Evolutionary conservation across 805 yeast species (phyloP).

Genomic region (Myxozyma mucilagina): DNA sequence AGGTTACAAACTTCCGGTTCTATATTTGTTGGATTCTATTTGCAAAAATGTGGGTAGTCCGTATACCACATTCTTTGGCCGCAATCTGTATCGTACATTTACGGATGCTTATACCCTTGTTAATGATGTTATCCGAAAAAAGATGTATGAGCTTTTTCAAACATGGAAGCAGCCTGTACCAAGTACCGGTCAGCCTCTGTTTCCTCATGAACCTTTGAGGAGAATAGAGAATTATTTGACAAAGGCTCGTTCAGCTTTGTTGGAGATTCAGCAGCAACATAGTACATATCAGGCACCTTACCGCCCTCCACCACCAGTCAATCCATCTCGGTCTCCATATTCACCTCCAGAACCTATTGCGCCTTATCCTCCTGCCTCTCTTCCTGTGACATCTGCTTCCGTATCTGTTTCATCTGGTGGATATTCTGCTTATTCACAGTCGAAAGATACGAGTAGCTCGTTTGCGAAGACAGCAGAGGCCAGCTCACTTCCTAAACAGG

Average conservation of each 20-base stretch:
- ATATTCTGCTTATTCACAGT: neutral
- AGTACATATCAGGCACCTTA: neutral
- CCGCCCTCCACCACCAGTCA: conserved; percentile 4
- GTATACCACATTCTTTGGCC: conserved; percentile 75
- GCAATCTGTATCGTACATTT: conserved; percentile 66
- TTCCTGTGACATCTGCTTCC: neutral
- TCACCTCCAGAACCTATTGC: neutral
- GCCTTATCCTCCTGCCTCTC: neutral
- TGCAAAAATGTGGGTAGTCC: conserved; percentile 90
- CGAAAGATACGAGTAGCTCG: neutral
- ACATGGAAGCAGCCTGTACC: conserved; percentile 75
- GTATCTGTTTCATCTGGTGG: neutral
- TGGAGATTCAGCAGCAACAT: conserved; percentile 30
- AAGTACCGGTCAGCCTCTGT: conserved; percentile 65
- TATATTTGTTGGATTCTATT: conserved; percentile 86
- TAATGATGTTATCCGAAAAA: conserved; percentile 69
- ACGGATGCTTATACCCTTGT: conserved; percentile 77
- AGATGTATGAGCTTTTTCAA: conserved; percentile 73
- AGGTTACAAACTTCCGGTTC: conserved; percentile 74
- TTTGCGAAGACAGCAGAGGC: neutral
- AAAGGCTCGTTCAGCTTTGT: conserved; percentile 22
- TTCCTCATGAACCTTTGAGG: conserved; percentile 66
- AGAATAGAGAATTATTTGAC: conserved; percentile 70
- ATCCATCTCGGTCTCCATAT: neutral
- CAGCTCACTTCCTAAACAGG: neutral